A percentile compares a stretch with the other conserved stretches of the same genome.
phyloP scores from a whole-genome alignment of 306 rosid species.

The Vigna reflexopilosa region DNA sequence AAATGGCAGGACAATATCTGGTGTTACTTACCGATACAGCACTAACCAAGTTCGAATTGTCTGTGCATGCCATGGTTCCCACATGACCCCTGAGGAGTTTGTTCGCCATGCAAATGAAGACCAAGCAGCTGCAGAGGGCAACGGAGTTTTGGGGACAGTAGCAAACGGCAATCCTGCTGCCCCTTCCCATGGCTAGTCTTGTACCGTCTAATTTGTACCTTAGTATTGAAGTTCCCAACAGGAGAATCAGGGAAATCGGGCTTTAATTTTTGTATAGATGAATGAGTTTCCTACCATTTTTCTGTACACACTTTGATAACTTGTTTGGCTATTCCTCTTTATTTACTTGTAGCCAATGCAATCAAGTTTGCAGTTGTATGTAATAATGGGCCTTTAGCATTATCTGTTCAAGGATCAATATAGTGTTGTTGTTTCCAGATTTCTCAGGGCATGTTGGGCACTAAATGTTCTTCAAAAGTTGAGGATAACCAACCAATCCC shows the following conservation, averaged over 20 bases:
- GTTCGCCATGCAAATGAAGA: constrained; percentile 82
- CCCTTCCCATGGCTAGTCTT: constrained; percentile 73
- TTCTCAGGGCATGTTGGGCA: not conserved
- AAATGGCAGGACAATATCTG: constrained; percentile 87
- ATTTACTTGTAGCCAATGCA: constrained; percentile 46
- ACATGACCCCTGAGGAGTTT: constrained; percentile 91
- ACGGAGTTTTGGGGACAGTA: constrained; percentile 56
- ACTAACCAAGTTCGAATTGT: constrained; percentile 79
- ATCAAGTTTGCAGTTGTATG: constrained; percentile 47
- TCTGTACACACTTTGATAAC: constrained; percentile 31
- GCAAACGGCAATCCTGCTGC: constrained; percentile 74
- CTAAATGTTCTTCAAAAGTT: not conserved
- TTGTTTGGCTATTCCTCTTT: constrained; percentile 17
- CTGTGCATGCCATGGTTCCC: constrained; percentile 93
- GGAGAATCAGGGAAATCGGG: constrained; percentile 42
- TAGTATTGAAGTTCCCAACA: constrained; percentile 39
- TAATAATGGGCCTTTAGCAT: constrained; percentile 45
- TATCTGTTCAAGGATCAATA: constrained; percentile 28
- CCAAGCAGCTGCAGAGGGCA: constrained; percentile 57
- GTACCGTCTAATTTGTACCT: constrained; percentile 41
- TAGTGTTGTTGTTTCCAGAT: not conserved
- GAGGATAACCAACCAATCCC: not conserved
- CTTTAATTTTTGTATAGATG: constrained; percentile 42
- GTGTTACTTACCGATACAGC: constrained; percentile 82
- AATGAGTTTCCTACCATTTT: constrained; percentile 48